Percentiles rank a stretch among this genome's conserved stretches.
These are phyloP conservation scores for Cryptosporidium tyzzeri DNA, from an alignment of 169 alveolate species.

Conservation along the genomic window DNA sequence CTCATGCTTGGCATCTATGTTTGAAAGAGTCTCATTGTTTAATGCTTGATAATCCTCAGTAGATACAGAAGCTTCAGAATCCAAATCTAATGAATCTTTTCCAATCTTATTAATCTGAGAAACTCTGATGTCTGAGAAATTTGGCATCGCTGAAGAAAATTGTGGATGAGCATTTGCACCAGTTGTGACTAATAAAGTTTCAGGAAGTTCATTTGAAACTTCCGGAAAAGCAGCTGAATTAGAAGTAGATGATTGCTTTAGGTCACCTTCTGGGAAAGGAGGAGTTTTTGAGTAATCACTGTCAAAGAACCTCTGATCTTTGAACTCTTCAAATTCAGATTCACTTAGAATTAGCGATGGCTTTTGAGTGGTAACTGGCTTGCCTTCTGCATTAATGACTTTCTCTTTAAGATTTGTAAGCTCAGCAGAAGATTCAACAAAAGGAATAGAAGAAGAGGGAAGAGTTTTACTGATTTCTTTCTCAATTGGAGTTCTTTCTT, in stretches of 20 bases:
- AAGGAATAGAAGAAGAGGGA: not conserved
- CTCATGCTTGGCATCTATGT: not conserved
- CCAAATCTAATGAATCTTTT: not conserved
- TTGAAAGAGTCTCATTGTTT: not conserved
- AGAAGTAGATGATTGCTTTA: not conserved
- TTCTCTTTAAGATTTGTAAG: not conserved
- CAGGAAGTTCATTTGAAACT: not conserved
- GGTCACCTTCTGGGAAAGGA: slow-evolving; percentile 2
- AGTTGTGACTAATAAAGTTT: not conserved
- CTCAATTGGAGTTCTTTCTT: not conserved
- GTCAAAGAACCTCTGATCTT: slow-evolving; percentile 34
- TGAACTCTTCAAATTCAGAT: slow-evolving; percentile 56
- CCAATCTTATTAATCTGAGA: slow-evolving; percentile 6
- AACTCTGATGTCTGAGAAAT: slow-evolving; percentile 1
- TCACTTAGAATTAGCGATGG: slow-evolving; percentile 26
- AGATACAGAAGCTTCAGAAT: slow-evolving; percentile 3
- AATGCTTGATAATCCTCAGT: not conserved
- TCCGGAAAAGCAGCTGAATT: not conserved
- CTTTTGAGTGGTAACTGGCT: not conserved
- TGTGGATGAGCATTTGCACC: not conserved
- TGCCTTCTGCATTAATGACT: not conserved
- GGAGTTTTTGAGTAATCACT: slow-evolving; percentile 65
- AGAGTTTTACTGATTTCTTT: not conserved
- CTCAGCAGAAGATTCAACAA: not conserved
- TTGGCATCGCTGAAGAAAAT: not conserved